A percentile compares a stretch with the other conserved stretches of the same genome.
These are phyloP conservation scores for Aspergillus brasiliensis DNA, from an alignment of 2,329 filamentous ascomycete species.

Conservation along the genomic window DNA sequence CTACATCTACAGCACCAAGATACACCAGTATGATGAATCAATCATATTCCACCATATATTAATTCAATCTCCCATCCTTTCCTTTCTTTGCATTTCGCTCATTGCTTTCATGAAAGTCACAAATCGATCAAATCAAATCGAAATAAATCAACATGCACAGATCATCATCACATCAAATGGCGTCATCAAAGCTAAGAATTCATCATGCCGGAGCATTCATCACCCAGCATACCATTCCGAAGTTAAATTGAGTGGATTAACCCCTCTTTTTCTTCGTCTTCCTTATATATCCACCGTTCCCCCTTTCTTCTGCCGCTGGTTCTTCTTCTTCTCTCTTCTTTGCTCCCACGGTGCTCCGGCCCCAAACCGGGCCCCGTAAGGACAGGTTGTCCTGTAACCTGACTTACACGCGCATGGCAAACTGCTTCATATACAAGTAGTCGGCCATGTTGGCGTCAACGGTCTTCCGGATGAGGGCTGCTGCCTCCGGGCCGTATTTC, in stretches of 20 bases:
- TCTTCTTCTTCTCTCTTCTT: background rate
- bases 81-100: too few relatives aligned
- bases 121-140: background rate
- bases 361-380: too few relatives aligned
- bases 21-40: too few relatives aligned
- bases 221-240: background rate
- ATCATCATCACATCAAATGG: constrained; percentile 16
- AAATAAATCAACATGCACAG: background rate
- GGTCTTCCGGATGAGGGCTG: constrained; percentile 60
- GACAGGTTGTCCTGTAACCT: background rate
- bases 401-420: constrained; percentile 56
- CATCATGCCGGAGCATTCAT: constrained; percentile 13
- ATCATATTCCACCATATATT: too few relatives aligned
- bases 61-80: too few relatives aligned
- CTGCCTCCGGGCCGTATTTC: constrained; percentile 63
- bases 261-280: background rate
- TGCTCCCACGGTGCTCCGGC: background rate
- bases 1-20: too few relatives aligned
- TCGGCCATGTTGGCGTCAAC: constrained; percentile 62
- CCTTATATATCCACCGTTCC: background rate
- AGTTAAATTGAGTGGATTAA: background rate
- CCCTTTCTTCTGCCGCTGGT: background rate
- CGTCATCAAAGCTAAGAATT: constrained; percentile 20
- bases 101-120: too few relatives aligned
- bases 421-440: constrained; percentile 68